Evolutionary conservation across 1,284 basidiomycete genomes (phyloP), one percentile per base, ranked within the genome.

Genomic region (Peniophora sp.): DNA sequence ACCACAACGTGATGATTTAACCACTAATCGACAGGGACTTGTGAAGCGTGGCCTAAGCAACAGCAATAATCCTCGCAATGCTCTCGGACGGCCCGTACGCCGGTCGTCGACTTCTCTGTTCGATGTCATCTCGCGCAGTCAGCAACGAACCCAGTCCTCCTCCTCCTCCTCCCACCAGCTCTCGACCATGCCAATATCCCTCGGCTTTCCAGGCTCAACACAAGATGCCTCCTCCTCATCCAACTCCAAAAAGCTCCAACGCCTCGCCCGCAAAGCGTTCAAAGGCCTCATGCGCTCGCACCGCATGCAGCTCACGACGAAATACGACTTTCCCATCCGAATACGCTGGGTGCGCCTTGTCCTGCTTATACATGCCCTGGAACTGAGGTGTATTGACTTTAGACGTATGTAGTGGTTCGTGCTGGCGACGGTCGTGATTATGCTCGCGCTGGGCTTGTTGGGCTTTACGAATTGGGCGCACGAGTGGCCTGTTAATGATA

Each of bases 401-500:
- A n/a, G n/a, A n/a, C 34, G 17, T 39, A 22, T 43, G 14, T 51
- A 90, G 87, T 89, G 87, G 85, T 90, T 90, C 60, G 59, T 88
- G 17, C 55, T 78, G 23, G 80, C 86, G 62, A 87, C 87, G 44
- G 69, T 68, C 52, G 47, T 81, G 36, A 72, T 85, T 47, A 85
- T 89, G 78, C 59, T 83, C 27, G 52, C 78, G 8, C 74, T 90
- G 15, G 86, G 81, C 2, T 73, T 90, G 49, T 67, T 91, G 10
- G 86, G 88, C 2, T 81, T 91, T 65, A 86, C 88, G 22, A 78
- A 86, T 64, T 70, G 85, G 56, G 71, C 80, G 17, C 72, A 73
- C 53, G 67, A 78, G 3, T 64, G 92, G 10, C 86, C 86, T 0
- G 63, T 93, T 15, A 89, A 88, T 62, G 87, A 89, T 77, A 92